These are phyloP conservation scores for Gnetum montanum DNA, from an alignment of 75 land plant species.

Conservation along the genomic window DNA sequence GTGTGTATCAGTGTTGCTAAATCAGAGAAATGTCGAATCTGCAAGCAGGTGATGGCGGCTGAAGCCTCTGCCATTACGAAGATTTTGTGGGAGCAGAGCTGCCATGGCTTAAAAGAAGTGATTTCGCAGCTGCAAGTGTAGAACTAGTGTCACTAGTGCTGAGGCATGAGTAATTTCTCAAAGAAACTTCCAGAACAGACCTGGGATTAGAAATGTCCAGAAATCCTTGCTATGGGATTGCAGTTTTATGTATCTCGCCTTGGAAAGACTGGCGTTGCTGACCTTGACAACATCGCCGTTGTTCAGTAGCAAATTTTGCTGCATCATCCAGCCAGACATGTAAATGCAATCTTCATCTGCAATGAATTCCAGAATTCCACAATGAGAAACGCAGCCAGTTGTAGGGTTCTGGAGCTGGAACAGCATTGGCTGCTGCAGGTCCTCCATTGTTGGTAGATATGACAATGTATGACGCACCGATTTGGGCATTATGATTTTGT, in stretches of 20 bases:
- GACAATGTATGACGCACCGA: neutral
- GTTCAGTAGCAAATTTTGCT: conserved; percentile 84
- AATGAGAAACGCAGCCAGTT: conserved; percentile 55
- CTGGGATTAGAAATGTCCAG: conserved; percentile 96
- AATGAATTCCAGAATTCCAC: conserved; percentile 93
- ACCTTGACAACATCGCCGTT: conserved; percentile 82
- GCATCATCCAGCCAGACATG: conserved; percentile 97
- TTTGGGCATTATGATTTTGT: conserved; percentile 8
- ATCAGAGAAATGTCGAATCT: too few species aligned
- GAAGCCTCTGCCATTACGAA: too few species aligned
- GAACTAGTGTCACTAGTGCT: conserved; percentile 87
- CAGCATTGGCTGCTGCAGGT: too few species aligned
- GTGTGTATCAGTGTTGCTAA: too few species aligned
- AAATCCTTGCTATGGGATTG: conserved; percentile 94
- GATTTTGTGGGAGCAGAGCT: too few species aligned
- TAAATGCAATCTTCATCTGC: conserved; percentile 91
- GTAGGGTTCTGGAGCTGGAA: conserved; percentile 53
- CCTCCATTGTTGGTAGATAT: too few species aligned
- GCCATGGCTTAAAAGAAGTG: too few species aligned
- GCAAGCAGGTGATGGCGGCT: too few species aligned
- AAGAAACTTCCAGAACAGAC: conserved; percentile 82
- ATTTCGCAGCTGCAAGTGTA: too few species aligned
- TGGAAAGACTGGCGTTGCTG: conserved; percentile 84
- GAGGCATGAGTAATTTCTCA: conserved; percentile 83
- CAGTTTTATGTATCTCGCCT: conserved; percentile 86